Evolutionary conservation across 805 yeast genomes (phyloP).

Genomic region (Nakazawaea wyomingensis): DNA sequence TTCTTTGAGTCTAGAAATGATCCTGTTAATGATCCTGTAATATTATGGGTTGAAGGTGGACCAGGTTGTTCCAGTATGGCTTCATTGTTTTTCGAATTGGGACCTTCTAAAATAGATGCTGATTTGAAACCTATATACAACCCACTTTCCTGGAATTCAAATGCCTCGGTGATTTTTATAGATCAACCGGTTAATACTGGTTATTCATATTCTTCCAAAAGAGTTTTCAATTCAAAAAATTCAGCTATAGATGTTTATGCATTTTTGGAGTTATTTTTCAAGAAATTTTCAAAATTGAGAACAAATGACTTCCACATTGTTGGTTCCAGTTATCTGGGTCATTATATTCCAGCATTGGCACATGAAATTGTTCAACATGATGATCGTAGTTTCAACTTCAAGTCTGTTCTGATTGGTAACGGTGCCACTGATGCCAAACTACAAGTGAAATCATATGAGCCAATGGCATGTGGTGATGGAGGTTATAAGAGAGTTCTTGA

Average conservation of each 20-base stretch:
- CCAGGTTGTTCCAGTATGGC: slow-evolving; percentile 92
- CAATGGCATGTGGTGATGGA: slow-evolving; percentile 95
- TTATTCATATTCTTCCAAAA: slow-evolving; percentile 58
- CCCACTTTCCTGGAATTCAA: slow-evolving; percentile 78
- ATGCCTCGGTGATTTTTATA: slow-evolving; percentile 79
- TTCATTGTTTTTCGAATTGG: slow-evolving; percentile 80
- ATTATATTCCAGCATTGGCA: slow-evolving; percentile 87
- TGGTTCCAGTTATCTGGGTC: slow-evolving; percentile 94
- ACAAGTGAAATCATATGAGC: slow-evolving; percentile 74
- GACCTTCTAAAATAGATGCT: slow-evolving; percentile 65
- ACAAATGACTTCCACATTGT: slow-evolving; percentile 70
- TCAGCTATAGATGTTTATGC: slow-evolving; percentile 82
- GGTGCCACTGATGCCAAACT: slow-evolving; percentile 82
- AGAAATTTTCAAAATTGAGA: slow-evolving; percentile 59
- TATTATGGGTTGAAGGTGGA: slow-evolving; percentile 91
- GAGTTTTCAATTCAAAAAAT: slow-evolving; percentile 42
- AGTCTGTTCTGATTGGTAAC: slow-evolving; percentile 82
- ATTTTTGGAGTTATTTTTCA: slow-evolving; percentile 72
- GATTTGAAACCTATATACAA: slow-evolving; percentile 61
- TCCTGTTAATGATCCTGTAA: slow-evolving; percentile 76
- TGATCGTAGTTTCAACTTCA: slow-evolving; percentile 50
- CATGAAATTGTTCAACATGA: slow-evolving; percentile 67
- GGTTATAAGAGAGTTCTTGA: slow-evolving; percentile 59
- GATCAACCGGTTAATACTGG: slow-evolving; percentile 91
- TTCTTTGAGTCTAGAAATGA: slow-evolving; percentile 84